Evolutionary conservation across 2,329 filamentous ascomycete genomes (phyloP).

Genomic region (Pyrenophora seminiperda): DNA sequence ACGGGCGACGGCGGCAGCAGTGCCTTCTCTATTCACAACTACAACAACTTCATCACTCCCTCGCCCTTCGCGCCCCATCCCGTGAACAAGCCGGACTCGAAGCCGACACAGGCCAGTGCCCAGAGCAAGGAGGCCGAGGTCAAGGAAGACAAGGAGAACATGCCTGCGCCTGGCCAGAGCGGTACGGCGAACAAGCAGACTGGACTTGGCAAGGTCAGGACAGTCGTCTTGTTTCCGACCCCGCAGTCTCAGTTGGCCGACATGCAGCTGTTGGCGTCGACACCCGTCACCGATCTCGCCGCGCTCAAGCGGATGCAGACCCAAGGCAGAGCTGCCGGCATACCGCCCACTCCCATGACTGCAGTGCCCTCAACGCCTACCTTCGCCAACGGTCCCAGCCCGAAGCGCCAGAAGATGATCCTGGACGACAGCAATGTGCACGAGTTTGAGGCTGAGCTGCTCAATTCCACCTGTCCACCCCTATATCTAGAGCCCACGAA

Average conservation of each 20-base stretch:
- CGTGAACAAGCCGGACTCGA: slow-evolving; percentile 32
- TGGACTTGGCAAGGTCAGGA: slow-evolving; percentile 64
- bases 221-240: slow-evolving; percentile 85
- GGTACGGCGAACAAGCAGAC: slow-evolving; percentile 52
- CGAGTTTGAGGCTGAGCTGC: slow-evolving; percentile 75
- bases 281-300: slow-evolving; percentile 61
- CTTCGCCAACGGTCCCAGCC: slow-evolving; percentile 66
- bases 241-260: slow-evolving; percentile 75
- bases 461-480: slow-evolving; percentile 73
- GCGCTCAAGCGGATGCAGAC: slow-evolving; percentile 56
- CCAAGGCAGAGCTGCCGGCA: slow-evolving; percentile 53
- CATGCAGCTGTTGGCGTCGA: slow-evolving; percentile 74
- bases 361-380: slow-evolving; percentile 60
- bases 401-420: slow-evolving; percentile 74
- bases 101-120: slow-evolving; percentile 30
- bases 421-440: slow-evolving; percentile 75
- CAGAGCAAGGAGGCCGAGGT: slow-evolving; percentile 27
- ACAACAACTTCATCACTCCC: slow-evolving; percentile 86
- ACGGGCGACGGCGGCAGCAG: slow-evolving; percentile 64
- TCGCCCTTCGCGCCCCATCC: slow-evolving; percentile 82
- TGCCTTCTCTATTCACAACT: slow-evolving; percentile 88
- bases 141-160: slow-evolving; percentile 62
- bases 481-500: slow-evolving; percentile 79
- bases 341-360: slow-evolving; percentile 69
- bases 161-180: slow-evolving; percentile 59